Conservation (phyloP, 129 eudicot genomes). For the Artemisia annua region DNA sequence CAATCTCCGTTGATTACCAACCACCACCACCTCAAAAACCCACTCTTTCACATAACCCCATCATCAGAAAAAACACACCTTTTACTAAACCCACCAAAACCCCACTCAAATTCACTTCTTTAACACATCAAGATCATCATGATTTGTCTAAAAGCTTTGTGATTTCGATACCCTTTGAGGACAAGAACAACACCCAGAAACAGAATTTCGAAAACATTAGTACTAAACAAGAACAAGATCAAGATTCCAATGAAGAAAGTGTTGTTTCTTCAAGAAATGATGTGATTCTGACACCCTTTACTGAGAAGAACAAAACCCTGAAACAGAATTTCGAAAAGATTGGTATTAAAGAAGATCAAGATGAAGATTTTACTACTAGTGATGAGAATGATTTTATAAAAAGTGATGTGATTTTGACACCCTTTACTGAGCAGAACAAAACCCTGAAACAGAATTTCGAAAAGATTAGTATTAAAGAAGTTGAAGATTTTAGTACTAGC, state of each 20-base stretch:
- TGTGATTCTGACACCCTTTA: background rate
- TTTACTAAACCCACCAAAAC: slow-evolving; percentile 21
- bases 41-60: background rate
- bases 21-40: slow-evolving; percentile 14
- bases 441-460: too few species aligned
- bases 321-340: background rate
- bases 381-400: too few species aligned
- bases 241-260: background rate
- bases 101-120: background rate
- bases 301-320: background rate
- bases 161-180: too few species aligned
- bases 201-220: too few species aligned
- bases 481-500: background rate
- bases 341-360: too few species aligned
- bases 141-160: background rate
- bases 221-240: background rate
- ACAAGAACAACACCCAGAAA: too few species aligned
- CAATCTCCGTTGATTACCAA: slow-evolving; percentile 56
- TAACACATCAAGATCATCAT: background rate
- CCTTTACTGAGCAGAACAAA: too few species aligned
- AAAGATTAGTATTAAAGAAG: too few species aligned
- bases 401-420: too few species aligned
- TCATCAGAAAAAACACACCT: background rate
- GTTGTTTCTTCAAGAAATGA: background rate
- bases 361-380: too few species aligned